A percentile compares a stretch with the other conserved stretches of the same genome.
phyloP scores from a whole-genome alignment of 2,329 filamentous ascomycete genomes.

The Myriangium duriaei region DNA sequence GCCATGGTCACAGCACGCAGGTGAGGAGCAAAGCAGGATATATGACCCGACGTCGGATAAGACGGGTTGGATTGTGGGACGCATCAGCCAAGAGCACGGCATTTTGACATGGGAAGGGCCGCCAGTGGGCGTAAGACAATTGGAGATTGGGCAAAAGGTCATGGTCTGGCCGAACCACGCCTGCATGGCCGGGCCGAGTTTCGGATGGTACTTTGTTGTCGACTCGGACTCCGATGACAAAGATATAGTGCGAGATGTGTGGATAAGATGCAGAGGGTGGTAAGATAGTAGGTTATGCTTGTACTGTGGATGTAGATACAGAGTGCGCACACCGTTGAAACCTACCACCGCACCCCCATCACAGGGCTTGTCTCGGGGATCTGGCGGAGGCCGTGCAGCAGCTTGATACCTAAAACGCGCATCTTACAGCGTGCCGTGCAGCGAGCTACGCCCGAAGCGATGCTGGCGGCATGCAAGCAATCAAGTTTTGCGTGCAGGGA shows the following conservation, averaged over 20 bases:
- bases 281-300: conserved; percentile 21
- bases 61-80: conserved; percentile 53
- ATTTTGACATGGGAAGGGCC: conserved; percentile 49
- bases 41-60: conserved; percentile 27
- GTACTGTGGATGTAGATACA: no score
- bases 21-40: conserved; percentile 13
- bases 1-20: conserved; percentile 38
- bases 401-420: no score
- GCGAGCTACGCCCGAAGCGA: no score
- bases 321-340: no score
- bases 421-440: no score
- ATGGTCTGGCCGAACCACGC: conserved; percentile 71
- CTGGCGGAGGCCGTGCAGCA: no score
- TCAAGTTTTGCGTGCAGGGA: no score
- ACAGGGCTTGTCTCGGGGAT: no score
- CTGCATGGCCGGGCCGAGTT: conserved; percentile 60
- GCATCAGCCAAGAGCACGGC: conserved; percentile 68
- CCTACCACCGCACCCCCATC: no score
- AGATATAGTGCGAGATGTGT: conserved; percentile 57
- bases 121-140: conserved; percentile 28
- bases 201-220: conserved; percentile 61
- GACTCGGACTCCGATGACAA: conserved; percentile 49
- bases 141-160: conserved; percentile 53
- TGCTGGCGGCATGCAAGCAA: no score
- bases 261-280: conserved; percentile 60